Conservation (phyloP, 2,329 filamentous ascomycete genomes). For the Dryadomyces quercus-mongolicae region DNA sequence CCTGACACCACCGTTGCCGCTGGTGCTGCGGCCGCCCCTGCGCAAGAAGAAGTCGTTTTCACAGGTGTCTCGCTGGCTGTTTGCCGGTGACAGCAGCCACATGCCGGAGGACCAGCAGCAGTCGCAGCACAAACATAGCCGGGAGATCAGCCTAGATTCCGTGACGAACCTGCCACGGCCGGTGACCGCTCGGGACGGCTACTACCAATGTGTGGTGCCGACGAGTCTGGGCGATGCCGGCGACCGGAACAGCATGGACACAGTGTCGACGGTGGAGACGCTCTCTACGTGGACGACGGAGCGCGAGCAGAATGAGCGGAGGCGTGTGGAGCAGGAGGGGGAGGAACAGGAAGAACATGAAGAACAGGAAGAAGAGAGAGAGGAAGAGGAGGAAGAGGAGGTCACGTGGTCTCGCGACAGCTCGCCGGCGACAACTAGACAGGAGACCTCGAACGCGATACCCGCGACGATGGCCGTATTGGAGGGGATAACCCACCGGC, state of each 20-base stretch:
- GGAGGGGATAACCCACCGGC: slow-evolving; percentile 12
- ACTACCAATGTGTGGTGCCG: slow-evolving; percentile 42
- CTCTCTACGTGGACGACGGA: slow-evolving; percentile 38
- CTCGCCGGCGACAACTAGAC: slow-evolving; percentile 30
- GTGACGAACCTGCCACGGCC: slow-evolving; percentile 44
- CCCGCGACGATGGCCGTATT: slow-evolving; percentile 21
- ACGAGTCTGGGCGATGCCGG: slow-evolving; percentile 13
- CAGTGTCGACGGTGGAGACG: slow-evolving; percentile 25
- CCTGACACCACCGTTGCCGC: slow-evolving; percentile 44
- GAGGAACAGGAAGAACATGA: slow-evolving; percentile 20
- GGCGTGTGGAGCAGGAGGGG: slow-evolving; percentile 14
- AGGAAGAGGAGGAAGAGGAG: slow-evolving; percentile 20
- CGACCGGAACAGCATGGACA: slow-evolving; percentile 29
- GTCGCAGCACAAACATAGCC: slow-evolving; percentile 15
- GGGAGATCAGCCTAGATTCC: slow-evolving; percentile 32
- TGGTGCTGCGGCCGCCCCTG: slow-evolving; percentile 46
- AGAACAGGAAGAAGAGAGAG: slow-evolving; percentile 22
- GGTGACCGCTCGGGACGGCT: slow-evolving; percentile 38
- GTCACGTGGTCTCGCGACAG: slow-evolving; percentile 35
- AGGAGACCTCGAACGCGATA: slow-evolving; percentile 23
- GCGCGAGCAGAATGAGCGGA: slow-evolving; percentile 21
- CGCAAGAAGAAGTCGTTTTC: slow-evolving; percentile 58
- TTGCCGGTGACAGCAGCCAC: slow-evolving; percentile 21
- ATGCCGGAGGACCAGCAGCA: slow-evolving; percentile 13
- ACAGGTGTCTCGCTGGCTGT: slow-evolving; percentile 48